Evolutionary conservation across 208 protist genomes (phyloP).

Genomic region (Dictyostelium gargantuum): DNA sequence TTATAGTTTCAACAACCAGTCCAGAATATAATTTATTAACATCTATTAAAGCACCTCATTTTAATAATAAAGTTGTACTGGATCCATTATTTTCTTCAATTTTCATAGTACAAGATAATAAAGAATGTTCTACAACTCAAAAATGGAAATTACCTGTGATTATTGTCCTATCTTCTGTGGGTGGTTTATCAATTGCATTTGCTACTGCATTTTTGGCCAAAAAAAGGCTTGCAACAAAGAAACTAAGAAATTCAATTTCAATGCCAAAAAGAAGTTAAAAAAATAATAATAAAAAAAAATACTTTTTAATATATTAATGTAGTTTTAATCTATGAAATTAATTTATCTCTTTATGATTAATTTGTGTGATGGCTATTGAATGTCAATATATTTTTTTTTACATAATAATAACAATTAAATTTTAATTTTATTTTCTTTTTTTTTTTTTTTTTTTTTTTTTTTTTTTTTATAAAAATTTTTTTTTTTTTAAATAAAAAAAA

Average conservation of each 20-base stretch:
- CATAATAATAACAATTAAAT: no score
- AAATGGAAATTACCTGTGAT: constrained; percentile 11
- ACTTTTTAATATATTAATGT: no score
- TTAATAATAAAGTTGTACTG: neutral
- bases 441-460: no score
- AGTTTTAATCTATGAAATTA: no score
- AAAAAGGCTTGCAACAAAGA: neutral
- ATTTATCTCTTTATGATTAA: no score
- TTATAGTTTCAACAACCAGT: neutral
- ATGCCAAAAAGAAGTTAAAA: neutral
- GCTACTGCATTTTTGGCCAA: neutral
- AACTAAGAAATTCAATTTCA: neutral
- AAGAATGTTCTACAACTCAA: neutral
- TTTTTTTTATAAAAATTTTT: no score
- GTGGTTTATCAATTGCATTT: neutral
- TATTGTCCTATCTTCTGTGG: neutral
- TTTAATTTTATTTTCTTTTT: no score
- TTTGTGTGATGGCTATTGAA: no score
- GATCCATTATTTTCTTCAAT: neutral
- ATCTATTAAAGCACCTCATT: neutral
- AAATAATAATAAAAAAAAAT: no score
- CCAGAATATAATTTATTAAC: neutral
- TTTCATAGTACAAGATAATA: neutral
- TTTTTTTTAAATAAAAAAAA: neutral
- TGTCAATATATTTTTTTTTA: no score